Evolutionary conservation across 768 basidiomycete genomes (phyloP).

Genomic region (Russula foetens): DNA sequence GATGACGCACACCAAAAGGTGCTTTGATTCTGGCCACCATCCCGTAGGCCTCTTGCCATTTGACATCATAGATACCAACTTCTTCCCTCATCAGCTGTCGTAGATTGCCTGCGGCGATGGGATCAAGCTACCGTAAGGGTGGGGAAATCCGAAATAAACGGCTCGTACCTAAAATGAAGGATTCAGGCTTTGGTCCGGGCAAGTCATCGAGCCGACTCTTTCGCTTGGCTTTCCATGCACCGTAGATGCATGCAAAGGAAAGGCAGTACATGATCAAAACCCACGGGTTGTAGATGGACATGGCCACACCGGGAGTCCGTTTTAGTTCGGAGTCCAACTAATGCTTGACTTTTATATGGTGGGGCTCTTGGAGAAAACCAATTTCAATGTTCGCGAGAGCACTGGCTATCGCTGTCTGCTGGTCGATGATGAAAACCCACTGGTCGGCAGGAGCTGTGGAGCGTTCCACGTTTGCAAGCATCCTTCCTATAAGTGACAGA

Average conservation of each 20-base stretch:
- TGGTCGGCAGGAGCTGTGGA: no score
- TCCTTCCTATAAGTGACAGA: no score
- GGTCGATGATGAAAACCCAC: no score
- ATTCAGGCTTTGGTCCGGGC: slow-evolving; percentile 9
- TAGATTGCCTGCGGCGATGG: slow-evolving; percentile 1
- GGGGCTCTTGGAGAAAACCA: no score
- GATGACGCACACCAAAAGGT: slow-evolving; percentile 10
- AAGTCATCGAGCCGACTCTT: neutral
- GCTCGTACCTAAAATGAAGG: slow-evolving; percentile 12
- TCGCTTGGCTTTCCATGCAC: neutral
- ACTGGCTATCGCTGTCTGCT: no score
- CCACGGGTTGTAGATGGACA: neutral
- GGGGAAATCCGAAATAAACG: neutral
- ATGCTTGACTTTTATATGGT: no score
- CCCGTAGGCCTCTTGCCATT: slow-evolving; percentile 1
- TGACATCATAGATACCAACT: slow-evolving; percentile 5
- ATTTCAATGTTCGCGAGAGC: no score
- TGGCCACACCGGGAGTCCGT: neutral
- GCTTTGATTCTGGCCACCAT: slow-evolving; percentile 10
- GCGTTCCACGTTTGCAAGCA: no score
- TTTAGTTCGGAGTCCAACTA: neutral
- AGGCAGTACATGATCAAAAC: neutral
- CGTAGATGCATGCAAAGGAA: neutral
- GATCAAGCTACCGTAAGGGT: neutral
- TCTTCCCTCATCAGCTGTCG: slow-evolving; percentile 13